phyloP scores from a whole-genome alignment of 352 stramenopile genomes.

The Thraustochytrium striatum region DNA sequence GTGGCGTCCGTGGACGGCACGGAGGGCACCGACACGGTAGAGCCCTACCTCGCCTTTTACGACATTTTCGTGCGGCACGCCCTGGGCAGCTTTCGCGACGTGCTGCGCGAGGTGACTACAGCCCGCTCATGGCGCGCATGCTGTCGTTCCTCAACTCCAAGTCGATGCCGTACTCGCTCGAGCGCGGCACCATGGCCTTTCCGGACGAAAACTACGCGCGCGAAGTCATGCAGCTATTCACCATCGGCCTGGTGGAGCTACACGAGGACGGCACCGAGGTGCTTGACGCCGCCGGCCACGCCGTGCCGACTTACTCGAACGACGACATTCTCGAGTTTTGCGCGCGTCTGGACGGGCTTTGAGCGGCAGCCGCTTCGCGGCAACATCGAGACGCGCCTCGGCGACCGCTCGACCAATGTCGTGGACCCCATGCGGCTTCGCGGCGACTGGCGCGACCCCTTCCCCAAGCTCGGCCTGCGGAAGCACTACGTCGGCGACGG shows the following conservation, averaged over 20 bases:
- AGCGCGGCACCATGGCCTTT: too few relatives aligned
- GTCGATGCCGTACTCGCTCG: slow-evolving; percentile 54
- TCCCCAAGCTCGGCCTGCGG: slow-evolving; percentile 61
- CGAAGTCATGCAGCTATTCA: slow-evolving; percentile 65
- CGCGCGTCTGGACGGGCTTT: slow-evolving; percentile 64
- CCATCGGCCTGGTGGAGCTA: slow-evolving; percentile 59
- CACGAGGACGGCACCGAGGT: slow-evolving; percentile 59
- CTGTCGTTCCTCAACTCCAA: slow-evolving; percentile 61
- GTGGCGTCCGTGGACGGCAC: slow-evolving; percentile 43
- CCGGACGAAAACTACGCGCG: slow-evolving; percentile 63
- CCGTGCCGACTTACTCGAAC: slow-evolving; percentile 56
- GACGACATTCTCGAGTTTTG: slow-evolving; percentile 61
- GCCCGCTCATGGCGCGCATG: slow-evolving; percentile 64
- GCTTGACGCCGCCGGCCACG: slow-evolving; percentile 52
- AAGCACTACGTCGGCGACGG: slow-evolving; percentile 61
- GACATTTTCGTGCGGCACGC: slow-evolving; percentile 65
- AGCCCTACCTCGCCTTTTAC: slow-evolving; percentile 62
- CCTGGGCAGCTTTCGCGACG: slow-evolving; percentile 65
- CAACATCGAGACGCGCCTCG: slow-evolving; percentile 54
- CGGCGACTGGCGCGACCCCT: slow-evolving; percentile 58
- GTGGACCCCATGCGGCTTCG: slow-evolving; percentile 63
- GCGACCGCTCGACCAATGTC: slow-evolving; percentile 44
- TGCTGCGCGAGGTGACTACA: slow-evolving; percentile 64
- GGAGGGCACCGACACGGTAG: slow-evolving; percentile 49
- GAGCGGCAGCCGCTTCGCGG: slow-evolving; percentile 52